A percentile compares a stretch with the other conserved stretches of the same genome.
Conservation (phyloP, 202 grass and related monocot genomes). For the Hordeum pubiflorum region DNA sequence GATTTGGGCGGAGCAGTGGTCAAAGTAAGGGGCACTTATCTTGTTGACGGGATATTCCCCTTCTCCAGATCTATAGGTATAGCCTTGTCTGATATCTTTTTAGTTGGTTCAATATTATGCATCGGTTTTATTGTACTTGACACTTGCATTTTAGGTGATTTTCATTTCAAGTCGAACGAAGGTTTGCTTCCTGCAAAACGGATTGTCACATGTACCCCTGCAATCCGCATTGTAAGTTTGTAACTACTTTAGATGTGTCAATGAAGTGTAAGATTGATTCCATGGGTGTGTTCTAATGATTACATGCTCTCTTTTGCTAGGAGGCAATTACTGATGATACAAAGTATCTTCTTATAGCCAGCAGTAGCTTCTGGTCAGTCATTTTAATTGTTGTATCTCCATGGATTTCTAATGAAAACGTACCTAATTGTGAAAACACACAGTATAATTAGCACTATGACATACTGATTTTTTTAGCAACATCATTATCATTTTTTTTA, state of each 20-base stretch:
- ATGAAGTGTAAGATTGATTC: not conserved
- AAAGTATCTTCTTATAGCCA: constrained; percentile 37
- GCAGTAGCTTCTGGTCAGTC: constrained; percentile 33
- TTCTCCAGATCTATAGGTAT: constrained; percentile 21
- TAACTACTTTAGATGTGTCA: not conserved
- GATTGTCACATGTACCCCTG: constrained; percentile 16
- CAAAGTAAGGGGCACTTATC: not conserved
- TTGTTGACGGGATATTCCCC: not conserved
- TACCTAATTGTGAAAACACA: too few species aligned
- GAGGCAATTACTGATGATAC: constrained; percentile 12
- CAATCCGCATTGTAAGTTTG: not conserved
- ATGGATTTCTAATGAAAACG: too few species aligned
- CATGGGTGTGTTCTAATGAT: not conserved
- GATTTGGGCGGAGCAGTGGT: not conserved
- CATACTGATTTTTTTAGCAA: not conserved
- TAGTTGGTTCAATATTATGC: not conserved
- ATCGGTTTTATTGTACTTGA: not conserved
- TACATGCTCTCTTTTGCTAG: not conserved
- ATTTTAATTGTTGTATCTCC: not conserved
- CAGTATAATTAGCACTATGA: not conserved
- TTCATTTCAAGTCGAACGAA: constrained; percentile 10
- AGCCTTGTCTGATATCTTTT: constrained; percentile 5
- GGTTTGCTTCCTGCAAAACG: not conserved
- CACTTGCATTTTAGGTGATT: constrained; percentile 2
- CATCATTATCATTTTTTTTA: too few species aligned